phyloP scores from a whole-genome alignment of 495 filamentous ascomycete species.

The Pyrenopolyporus hunteri region DNA sequence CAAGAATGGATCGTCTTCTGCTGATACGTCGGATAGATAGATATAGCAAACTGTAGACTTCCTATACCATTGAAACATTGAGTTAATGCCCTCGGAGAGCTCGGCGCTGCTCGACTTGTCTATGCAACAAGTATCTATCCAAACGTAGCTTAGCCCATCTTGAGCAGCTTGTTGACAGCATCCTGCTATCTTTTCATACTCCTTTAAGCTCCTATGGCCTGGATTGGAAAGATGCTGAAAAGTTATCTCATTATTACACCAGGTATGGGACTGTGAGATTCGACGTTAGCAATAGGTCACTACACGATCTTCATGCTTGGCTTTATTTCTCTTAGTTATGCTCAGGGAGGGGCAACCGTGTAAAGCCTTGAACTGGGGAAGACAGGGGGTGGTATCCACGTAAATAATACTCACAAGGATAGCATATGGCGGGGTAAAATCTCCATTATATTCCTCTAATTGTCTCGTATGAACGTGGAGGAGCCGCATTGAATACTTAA shows the following conservation, averaged over 20 bases:
- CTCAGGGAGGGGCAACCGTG: too few species aligned
- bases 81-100: constrained; percentile 44
- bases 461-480: constrained; percentile 24
- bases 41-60: constrained; percentile 18
- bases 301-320: neutral
- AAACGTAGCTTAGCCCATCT: constrained; percentile 13
- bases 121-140: constrained; percentile 29
- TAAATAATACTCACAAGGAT: constrained; percentile 10
- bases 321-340: neutral
- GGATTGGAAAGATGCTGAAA: constrained; percentile 14
- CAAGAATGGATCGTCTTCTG: constrained; percentile 6
- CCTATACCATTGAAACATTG: constrained; percentile 45
- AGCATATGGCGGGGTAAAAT: constrained; percentile 12
- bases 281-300: neutral
- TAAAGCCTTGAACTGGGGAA: neutral
- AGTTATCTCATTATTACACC: constrained; percentile 5
- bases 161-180: constrained; percentile 18
- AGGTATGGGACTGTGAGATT: constrained; percentile 14
- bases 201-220: neutral
- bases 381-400: too few species aligned
- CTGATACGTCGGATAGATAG: constrained; percentile 23
- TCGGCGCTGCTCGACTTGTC: constrained; percentile 25
- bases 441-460: constrained; percentile 16
- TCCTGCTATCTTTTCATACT: constrained; percentile 9
- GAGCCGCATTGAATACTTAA: constrained; percentile 20